Evolutionary conservation across 148 eudicot genomes (phyloP), one percentile per base, ranked within the genome.

Genomic region (Nepenthes mirabilis): DNA sequence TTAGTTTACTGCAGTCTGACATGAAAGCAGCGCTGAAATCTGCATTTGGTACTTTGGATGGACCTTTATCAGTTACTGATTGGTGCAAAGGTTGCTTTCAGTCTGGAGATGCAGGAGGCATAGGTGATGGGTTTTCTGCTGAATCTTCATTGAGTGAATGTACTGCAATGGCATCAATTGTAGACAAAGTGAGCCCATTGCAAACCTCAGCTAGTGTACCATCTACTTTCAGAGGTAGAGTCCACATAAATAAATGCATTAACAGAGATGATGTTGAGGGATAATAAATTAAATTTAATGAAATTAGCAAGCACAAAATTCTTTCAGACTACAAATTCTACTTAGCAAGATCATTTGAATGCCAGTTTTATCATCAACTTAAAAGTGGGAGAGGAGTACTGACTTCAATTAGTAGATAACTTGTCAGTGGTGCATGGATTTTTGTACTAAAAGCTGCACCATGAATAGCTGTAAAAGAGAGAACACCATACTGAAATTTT

Each of bases 61-160:
- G 99, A 57, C 99, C 96, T 65, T 67, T 93, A 65, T 69, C 82
- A 61, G 88, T 84, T 55, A 80, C 67, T 52, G 96, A 88, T 79
- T 93, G 99, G 99, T 93, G 95, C 75, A 86, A 74, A 77, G 99
- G 88, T 54, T 83, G 86, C 54, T 73, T 70, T 70, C 90, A 73
- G 65, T 80, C 86, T 45, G 73, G 64, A 66, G 93, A 87, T 64
- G 76, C 78, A 49, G 93, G 82, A 75, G 66, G 52, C 13, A 32
- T 59, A 36, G 70, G 72, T 68, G 97, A 93, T 72, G 87, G 82
- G 47, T 76, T 82, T 73, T 84, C 95, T 68, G 77, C 85, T 33
- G 96, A 93, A 73, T 87, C 90, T 33, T 70, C 81, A 54, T 73
- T 75, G 67, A 78, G 83, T 67, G 99, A 91, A 65, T 80, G 71